Percentiles rank a stretch among this genome's conserved stretches.
These are phyloP conservation scores for Durotheca rogersii DNA, from an alignment of 495 filamentous ascomycete species.

Conservation along the genomic window DNA sequence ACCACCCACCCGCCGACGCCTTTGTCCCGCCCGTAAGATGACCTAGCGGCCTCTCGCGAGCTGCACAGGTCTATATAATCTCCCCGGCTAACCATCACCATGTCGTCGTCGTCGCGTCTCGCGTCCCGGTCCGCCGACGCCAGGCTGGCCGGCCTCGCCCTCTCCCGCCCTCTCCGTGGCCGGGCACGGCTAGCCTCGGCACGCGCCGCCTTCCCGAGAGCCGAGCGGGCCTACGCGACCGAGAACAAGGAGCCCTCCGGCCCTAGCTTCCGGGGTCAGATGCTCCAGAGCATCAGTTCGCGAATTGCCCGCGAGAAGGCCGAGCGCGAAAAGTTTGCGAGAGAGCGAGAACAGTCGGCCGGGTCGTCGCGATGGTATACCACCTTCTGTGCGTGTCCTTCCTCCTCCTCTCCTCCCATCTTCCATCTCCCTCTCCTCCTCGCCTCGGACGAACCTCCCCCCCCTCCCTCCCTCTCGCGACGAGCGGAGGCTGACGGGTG, in stretches of 20 bases:
- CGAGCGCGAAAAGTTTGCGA: slow-evolving; percentile 65
- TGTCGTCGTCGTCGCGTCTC: slow-evolving; percentile 23
- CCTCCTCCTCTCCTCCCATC: too few relatives aligned
- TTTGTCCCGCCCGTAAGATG: slow-evolving; percentile 9
- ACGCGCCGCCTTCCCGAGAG: slow-evolving; percentile 12
- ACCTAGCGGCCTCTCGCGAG: slow-evolving; percentile 3
- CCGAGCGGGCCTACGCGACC: slow-evolving; percentile 23
- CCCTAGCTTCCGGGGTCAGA: slow-evolving; percentile 75
- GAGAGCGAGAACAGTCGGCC: slow-evolving; percentile 53
- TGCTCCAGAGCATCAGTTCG: slow-evolving; percentile 79
- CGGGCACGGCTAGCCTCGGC: slow-evolving; percentile 10
- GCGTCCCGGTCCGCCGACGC: slow-evolving; percentile 17
- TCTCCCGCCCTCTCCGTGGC: slow-evolving; percentile 7
- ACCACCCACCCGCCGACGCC: too few relatives aligned
- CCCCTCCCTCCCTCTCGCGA: too few relatives aligned
- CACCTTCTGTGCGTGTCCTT: slow-evolving; percentile 58
- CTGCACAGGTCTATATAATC: background rate
- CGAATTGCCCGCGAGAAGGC: slow-evolving; percentile 73
- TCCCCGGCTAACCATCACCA: background rate
- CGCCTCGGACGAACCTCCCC: too few relatives aligned
- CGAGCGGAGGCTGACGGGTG: too few relatives aligned
- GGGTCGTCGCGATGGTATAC: slow-evolving; percentile 59
- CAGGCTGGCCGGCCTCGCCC: slow-evolving; percentile 19
- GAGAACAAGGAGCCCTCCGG: slow-evolving; percentile 32
- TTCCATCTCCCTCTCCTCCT: too few relatives aligned